Base-by-base conservation (phyloP, 1,139 yeast genomes). In the Saccharomyces hybrid region DNA sequence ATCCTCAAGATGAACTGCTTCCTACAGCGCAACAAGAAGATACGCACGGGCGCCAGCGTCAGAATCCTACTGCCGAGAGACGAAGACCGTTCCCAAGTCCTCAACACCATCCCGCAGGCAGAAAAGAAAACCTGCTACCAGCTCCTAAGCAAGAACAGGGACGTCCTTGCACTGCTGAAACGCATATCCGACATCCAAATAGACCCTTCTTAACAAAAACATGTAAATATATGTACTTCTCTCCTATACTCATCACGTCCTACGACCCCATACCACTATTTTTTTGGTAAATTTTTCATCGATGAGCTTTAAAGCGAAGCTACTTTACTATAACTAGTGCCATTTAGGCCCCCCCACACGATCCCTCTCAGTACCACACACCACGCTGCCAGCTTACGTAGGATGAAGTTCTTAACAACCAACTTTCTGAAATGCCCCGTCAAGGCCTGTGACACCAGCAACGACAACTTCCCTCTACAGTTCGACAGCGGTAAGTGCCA, bases 361-460 rank as follows among this genome's bases (percentile, higher is more conserved):
- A 38, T 2, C 13, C 25, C 2, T 5, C 7, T 9, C 44, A 38
- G 13, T 13, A 16, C 25, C 13, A 16, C 44, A 11, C 44, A 38
- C 6, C 44, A 11, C 25, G 11, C 44, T 6, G 13, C 44, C 8
- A 38, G 44, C 3, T 8, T 11, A 28, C 14, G n/a, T 8, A 59
- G 11, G 34, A 91, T 93, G 99, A 93, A 93, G 75, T 84, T 93
- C 65, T 76, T 93, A 47, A 91, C 99, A 31, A 88, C 98, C 47
- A 93, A 95, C 71, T 95, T 93, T 71, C 95, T 93, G 58, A 90
- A 87, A 70, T 93, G 99, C 72, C 93, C 98, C 0, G 88, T 90
- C 58, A 84, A 86, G 65, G 68, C 82, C 5, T 93, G 99, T 68
- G 88, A 86, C 55, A 75, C 83, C 29, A 80, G 93, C 8, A 79